Conservation (phyloP, 805 yeast species). For the Kregervanrija fluxuum region DNA sequence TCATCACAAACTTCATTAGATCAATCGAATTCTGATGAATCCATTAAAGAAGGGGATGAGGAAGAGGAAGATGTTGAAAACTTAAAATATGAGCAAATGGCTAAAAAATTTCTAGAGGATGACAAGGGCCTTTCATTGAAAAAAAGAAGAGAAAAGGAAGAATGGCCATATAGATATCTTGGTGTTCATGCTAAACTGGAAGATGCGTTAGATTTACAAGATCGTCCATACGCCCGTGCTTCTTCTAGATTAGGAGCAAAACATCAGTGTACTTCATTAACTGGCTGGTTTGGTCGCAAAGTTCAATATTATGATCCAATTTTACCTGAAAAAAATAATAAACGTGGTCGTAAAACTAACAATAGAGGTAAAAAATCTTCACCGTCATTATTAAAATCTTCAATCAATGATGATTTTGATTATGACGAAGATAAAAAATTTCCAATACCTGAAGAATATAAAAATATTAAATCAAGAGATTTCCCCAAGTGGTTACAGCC, state of each 20-base stretch:
- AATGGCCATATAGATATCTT: slow-evolving; percentile 76
- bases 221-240: slow-evolving; percentile 74
- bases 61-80: slow-evolving; percentile 10
- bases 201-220: slow-evolving; percentile 71
- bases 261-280: slow-evolving; percentile 62
- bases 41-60: neutral
- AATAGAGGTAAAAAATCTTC: slow-evolving; percentile 18
- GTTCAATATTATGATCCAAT: slow-evolving; percentile 55
- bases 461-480: slow-evolving; percentile 34
- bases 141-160: slow-evolving; percentile 51
- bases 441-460: slow-evolving; percentile 39
- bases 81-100: slow-evolving; percentile 49
- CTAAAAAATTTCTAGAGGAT: slow-evolving; percentile 41
- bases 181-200: slow-evolving; percentile 70
- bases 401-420: slow-evolving; percentile 5
- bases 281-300: slow-evolving; percentile 57
- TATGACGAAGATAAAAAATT: slow-evolving; percentile 9
- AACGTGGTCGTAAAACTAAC: slow-evolving; percentile 14
- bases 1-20: neutral
- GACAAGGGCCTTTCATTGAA: slow-evolving; percentile 36
- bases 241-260: slow-evolving; percentile 68
- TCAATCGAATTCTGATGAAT: neutral
- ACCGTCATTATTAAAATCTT: slow-evolving; percentile 14
- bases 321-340: slow-evolving; percentile 9
- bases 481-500: slow-evolving; percentile 74